Conservation (phyloP, 2,329 filamentous ascomycete species). For the Calonectria pauciramosa region DNA sequence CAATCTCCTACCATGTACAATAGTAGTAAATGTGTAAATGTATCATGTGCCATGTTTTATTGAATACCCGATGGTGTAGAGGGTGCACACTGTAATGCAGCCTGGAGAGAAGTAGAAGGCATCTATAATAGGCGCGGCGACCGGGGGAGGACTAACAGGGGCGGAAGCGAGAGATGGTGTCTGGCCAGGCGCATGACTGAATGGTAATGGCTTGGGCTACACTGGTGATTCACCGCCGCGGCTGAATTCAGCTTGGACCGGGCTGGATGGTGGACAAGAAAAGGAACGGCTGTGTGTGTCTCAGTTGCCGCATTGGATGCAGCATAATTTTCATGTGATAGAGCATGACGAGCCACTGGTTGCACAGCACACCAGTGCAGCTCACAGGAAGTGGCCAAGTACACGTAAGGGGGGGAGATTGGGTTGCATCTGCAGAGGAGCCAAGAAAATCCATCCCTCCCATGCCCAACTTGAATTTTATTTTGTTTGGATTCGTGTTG, state of each 20-base stretch:
- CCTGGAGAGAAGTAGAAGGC: background rate
- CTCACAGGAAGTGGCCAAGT: background rate
- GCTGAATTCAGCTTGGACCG: conserved; percentile 10
- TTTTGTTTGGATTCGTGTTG: background rate
- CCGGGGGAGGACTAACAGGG: background rate
- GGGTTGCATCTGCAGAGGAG: conserved; percentile 3
- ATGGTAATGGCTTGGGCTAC: background rate
- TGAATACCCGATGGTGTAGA: background rate
- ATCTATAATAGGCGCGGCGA: background rate
- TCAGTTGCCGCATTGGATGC: conserved; percentile 12
- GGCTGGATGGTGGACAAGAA: background rate
- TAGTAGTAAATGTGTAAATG: conserved; percentile 1
- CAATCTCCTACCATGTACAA: conserved; percentile 15
- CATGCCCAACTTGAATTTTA: background rate
- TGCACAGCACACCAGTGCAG: background rate
- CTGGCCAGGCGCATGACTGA: conserved; percentile 1
- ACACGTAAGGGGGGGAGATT: background rate
- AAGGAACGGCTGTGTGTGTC: conserved; percentile 20
- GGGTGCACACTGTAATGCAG: background rate
- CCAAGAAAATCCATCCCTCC: background rate
- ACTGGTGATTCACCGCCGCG: background rate
- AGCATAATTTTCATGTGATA: conserved; percentile 18
- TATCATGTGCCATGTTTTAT: background rate
- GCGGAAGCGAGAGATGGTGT: background rate
- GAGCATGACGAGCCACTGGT: conserved; percentile 9